A percentile compares a stretch with the other conserved stretches of the same genome.
phyloP scores from a whole-genome alignment of 441 rosid genomes.

The Eruca vesicaria region DNA sequence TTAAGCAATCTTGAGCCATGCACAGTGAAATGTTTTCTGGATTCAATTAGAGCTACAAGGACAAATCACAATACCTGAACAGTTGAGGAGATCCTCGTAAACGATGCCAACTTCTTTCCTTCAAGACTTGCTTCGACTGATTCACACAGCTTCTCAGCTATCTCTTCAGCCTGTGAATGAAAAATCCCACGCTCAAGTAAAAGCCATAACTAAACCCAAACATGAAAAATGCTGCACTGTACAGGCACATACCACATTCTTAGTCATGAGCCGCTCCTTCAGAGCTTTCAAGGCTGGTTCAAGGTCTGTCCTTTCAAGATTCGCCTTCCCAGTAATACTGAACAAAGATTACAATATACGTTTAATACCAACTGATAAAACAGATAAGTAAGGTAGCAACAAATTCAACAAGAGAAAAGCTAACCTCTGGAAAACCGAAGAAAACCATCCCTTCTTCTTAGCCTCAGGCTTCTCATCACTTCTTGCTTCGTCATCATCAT shows the following conservation, averaged over 20 bases:
- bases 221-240: background rate
- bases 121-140: constrained; percentile 94
- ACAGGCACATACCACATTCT: constrained; percentile 83
- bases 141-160: constrained; percentile 97
- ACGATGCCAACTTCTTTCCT: constrained; percentile 94
- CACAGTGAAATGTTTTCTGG: background rate
- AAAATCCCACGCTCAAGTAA: constrained; percentile 11
- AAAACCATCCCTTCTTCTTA: constrained; percentile 92
- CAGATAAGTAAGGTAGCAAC: background rate
- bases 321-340: constrained; percentile 97
- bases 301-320: constrained; percentile 87
- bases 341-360: constrained; percentile 21
- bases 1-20: constrained; percentile 8
- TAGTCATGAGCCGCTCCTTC: constrained; percentile 96
- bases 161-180: constrained; percentile 88
- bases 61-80: constrained; percentile 67
- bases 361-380: background rate
- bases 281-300: constrained; percentile 95
- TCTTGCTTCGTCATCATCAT: constrained; percentile 58
- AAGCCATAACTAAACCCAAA: background rate
- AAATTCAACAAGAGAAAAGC: constrained; percentile 10
- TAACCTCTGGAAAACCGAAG: constrained; percentile 95
- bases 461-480: constrained; percentile 66
- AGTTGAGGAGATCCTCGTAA: constrained; percentile 92
- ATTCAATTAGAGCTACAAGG: background rate